phyloP scores from a whole-genome alignment of 805 yeast genomes.

The Saccharomycopsis sp. region DNA sequence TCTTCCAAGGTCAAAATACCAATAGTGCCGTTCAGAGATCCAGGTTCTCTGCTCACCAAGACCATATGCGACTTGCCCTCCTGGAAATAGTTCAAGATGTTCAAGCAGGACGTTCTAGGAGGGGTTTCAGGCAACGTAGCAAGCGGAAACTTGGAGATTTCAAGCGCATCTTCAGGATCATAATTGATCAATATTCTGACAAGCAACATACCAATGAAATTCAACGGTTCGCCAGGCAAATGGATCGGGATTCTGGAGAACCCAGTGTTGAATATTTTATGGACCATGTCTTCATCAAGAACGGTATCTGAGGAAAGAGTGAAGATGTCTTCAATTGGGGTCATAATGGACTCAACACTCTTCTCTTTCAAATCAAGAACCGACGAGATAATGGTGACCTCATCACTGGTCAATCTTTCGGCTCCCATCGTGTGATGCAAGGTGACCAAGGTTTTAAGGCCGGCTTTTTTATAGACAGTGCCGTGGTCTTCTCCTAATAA shows the following conservation, averaged over 20 bases:
- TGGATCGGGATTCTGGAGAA: conserved; percentile 93
- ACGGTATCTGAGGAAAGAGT: conserved; percentile 80
- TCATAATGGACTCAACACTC: conserved; percentile 81
- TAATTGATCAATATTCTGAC: conserved; percentile 90
- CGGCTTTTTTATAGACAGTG: conserved; percentile 85
- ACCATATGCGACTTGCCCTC: conserved; percentile 98
- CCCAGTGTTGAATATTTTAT: conserved; percentile 87
- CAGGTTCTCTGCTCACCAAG: conserved; percentile 81
- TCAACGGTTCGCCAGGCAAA: conserved; percentile 79
- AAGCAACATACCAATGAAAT: conserved; percentile 90
- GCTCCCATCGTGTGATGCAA: conserved; percentile 86
- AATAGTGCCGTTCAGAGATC: conserved; percentile 72
- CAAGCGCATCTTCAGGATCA: conserved; percentile 93
- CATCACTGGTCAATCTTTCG: conserved; percentile 88
- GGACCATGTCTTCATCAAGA: conserved; percentile 78
- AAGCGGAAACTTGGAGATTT: conserved; percentile 87
- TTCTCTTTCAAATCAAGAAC: conserved; percentile 92
- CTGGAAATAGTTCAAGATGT: conserved; percentile 91
- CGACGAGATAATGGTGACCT: conserved; percentile 90
- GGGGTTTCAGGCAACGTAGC: conserved; percentile 96
- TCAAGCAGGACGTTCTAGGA: conserved; percentile 85
- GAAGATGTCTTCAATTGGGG: conserved; percentile 85
- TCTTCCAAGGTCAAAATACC: conserved; percentile 94
- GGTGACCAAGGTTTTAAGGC: conserved; percentile 88
- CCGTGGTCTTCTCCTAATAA: conserved; percentile 95